These are phyloP conservation scores for Kodamaea alishanica DNA, from an alignment of 1,139 yeast genomes.

Conservation along the genomic window DNA sequence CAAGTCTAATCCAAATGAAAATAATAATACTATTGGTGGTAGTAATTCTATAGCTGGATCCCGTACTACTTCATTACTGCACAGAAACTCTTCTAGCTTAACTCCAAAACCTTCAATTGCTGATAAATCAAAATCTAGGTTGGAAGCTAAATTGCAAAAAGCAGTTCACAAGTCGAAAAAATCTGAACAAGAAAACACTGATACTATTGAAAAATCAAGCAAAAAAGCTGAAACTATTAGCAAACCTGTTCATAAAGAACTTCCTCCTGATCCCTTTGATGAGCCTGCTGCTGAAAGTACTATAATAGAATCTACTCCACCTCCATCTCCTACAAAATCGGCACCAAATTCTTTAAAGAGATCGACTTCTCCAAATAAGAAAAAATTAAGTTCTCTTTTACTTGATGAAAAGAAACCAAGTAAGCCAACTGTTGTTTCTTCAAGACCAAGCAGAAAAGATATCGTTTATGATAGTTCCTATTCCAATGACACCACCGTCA, in stretches of 20 bases:
- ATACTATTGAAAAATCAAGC: background rate
- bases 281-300: background rate
- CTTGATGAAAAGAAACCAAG: slow-evolving; percentile 16
- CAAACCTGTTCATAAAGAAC: background rate
- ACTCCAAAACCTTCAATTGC: slow-evolving; percentile 11
- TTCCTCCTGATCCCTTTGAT: background rate
- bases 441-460: slow-evolving; percentile 31
- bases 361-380: slow-evolving; percentile 41
- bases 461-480: slow-evolving; percentile 17
- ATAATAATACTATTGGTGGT: background rate
- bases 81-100: slow-evolving; percentile 6
- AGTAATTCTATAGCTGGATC: slow-evolving; percentile 4
- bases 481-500: slow-evolving; percentile 15
- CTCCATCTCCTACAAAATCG: slow-evolving; percentile 21
- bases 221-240: background rate
- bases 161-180: slow-evolving; percentile 20
- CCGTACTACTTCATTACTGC: slow-evolving; percentile 5
- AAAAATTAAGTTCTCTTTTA: slow-evolving; percentile 27
- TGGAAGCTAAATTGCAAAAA: slow-evolving; percentile 31
- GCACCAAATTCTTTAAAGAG: slow-evolving; percentile 28
- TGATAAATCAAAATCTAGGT: slow-evolving; percentile 26
- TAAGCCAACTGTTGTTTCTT: slow-evolving; percentile 21
- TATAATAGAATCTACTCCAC: slow-evolving; percentile 14
- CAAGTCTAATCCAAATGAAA: slow-evolving; percentile 1
- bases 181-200: background rate